Base-by-base conservation (phyloP, 257 asterid species). In the Fraxinus quadrangulata region DNA sequence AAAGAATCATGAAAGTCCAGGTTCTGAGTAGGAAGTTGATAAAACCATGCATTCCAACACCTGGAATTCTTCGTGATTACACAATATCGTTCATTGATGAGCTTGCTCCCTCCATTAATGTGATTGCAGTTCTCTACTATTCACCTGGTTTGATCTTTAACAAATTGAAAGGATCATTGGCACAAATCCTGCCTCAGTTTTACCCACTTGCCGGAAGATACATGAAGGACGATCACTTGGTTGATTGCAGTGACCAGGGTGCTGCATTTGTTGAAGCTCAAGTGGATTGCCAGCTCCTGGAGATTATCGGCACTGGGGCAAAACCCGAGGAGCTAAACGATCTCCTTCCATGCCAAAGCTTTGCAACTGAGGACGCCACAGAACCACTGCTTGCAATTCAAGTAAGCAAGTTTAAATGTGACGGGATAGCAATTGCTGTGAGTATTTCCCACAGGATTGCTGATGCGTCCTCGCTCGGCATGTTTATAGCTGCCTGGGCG, bases 171-270 rank as follows among this genome's bases (percentile, higher is more conserved):
- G 33, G 70, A 19, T 74, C 83, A 6, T 30, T 80, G 11, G 34
- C 79, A 19, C 24, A 59, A 68, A 75, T 33, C 67, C 31, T 72
- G 1, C 66, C 77, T 63, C 59, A 63, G 21, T 74, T 78, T 63
- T 78, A 80, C 63, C 79, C 76, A 3, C 61, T 80, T 16, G 83
- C 79, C 1, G 79, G 84, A 76, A 61, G 84, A 71, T 75, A 75
- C 78, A 14, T 30, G 10, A 63, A 40, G 24, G 56, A 47, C 2
- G 71, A 81, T 51, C 74, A 24, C 75, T 16, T n/a, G 6, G 34
- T 61, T 5, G 16, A 61, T 23, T 61, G 33, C 14, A 61, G 68
- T 21, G 68, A 61, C 68, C 68, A 61, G 31, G 68, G 67, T 0
- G 67, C 67, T 2, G 68, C 28, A 4, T 61, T 21, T 11, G 16